These are phyloP conservation scores for Candida schatavii DNA, from an alignment of 805 yeast species.

Conservation along the genomic window DNA sequence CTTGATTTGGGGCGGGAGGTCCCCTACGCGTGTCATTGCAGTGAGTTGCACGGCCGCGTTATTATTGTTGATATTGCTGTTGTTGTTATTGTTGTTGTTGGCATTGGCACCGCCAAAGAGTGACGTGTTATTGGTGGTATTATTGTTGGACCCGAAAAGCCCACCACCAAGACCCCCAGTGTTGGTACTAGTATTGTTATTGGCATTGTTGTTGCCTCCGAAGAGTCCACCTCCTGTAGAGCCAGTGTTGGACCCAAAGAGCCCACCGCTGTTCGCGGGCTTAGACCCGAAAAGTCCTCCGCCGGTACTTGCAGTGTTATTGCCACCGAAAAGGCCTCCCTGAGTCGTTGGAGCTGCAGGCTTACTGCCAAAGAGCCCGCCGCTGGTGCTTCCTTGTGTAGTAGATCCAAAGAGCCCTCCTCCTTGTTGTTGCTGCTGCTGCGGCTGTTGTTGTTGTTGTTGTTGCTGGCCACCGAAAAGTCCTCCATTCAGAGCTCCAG, in stretches of 20 bases:
- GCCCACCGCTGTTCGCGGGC: constrained; percentile 10
- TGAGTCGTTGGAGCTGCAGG: constrained; percentile 8
- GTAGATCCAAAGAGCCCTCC: constrained; percentile 12
- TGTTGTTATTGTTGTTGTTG: constrained; percentile 8
- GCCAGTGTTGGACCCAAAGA: constrained; percentile 11
- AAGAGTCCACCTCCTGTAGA: constrained; percentile 26
- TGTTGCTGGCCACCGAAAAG: constrained; percentile 13
- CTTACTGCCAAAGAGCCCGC: constrained; percentile 14
- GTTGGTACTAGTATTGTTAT: constrained; percentile 8
- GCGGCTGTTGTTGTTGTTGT: not conserved
- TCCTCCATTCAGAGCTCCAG: constrained; percentile 16
- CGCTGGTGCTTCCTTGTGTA: constrained; percentile 9
- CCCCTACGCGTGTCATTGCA: constrained; percentile 73
- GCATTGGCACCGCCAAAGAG: constrained; percentile 4
- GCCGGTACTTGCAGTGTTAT: constrained; percentile 1
- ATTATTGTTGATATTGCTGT: not conserved
- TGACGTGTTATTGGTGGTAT: constrained; percentile 8
- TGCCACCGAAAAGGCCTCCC: constrained; percentile 8
- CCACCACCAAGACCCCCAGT: constrained; percentile 11
- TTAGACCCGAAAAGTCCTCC: constrained; percentile 32
- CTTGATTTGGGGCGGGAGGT: constrained; percentile 68
- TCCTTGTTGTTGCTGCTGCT: not conserved
- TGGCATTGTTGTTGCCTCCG: constrained; percentile 15
- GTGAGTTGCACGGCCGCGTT: constrained; percentile 40
- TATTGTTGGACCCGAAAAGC: constrained; percentile 7